Base-by-base conservation (phyloP, 192 early-diverging fungal genomes). In the Irineochytrium annulatum region DNA sequence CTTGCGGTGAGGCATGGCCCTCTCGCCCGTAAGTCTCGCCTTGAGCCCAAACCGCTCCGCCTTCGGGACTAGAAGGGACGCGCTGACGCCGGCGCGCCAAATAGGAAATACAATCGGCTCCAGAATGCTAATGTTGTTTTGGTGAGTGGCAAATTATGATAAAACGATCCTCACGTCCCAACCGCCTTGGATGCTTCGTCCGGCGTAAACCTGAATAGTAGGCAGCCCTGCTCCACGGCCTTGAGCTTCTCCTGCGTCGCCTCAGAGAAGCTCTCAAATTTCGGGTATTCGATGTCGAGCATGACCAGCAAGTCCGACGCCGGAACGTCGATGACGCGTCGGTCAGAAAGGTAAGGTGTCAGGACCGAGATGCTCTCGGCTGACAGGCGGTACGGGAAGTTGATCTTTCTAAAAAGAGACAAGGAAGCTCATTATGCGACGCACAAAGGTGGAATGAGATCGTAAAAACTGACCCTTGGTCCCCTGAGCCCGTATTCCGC, bases 31-130 rank as follows among this genome's bases (percentile, higher is more conserved):
- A 14, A 81, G 60, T 13, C 77, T 61, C 28, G 59, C 46, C 56
- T 77, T 53, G 17, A 81, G 64, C 30, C 62, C 62, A 19, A 45
- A 52, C 24, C 76, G 55, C 56, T 80, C 82, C 34, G 52, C 51
- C 52, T 81, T 84, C 55, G 75, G 74, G 14, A 85, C 33, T 35
- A 85, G 68, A 37, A 84, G 55, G 19, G 70, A 74, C 13, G 58
- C 64, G 37, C 69, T 73, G 14, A 79, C 76, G 14, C 53, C 27
- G 4, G 81, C 77, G 4, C 78, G 58, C 73, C 79, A 82, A 26
- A 81, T 59, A 2, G 81, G 79, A 11, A 85, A 54, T 20, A 63
- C 44, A 26, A 78, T 43, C 2, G 43, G 52, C 20, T 56, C 66
- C 17, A 59, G 52, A 31, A 75, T 35, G 29, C 69, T 72, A 24